A percentile compares a stretch with the other conserved stretches of the same genome.
phyloP scores from a whole-genome alignment of 2,329 filamentous ascomycete genomes.

The Trichoderma polysporum region DNA sequence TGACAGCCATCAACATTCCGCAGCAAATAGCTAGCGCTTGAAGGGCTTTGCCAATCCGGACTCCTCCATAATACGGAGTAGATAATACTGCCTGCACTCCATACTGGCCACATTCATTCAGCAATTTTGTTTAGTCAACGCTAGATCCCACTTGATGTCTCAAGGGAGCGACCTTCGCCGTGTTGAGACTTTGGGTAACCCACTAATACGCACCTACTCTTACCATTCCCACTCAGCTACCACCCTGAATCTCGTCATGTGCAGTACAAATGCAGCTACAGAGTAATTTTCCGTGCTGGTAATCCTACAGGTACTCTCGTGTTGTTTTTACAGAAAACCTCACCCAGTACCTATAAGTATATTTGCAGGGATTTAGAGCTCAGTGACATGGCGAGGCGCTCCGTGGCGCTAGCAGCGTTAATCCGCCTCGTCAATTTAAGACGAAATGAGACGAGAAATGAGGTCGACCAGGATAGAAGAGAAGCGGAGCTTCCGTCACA shows the following conservation, averaged over 20 bases:
- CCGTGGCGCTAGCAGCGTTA: neutral
- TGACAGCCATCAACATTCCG: neutral
- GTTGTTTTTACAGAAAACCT: neutral
- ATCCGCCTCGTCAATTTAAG: slow-evolving; percentile 4
- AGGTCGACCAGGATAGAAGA: slow-evolving; percentile 1
- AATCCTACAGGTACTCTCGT: neutral
- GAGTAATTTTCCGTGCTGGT: neutral
- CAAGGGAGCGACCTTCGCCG: neutral
- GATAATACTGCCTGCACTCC: neutral
- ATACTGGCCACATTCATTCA: neutral
- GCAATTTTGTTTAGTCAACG: neutral
- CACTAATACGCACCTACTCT: neutral
- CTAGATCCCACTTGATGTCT: neutral
- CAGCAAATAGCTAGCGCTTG: neutral
- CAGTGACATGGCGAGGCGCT: neutral
- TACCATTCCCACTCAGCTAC: neutral
- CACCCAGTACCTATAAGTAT: neutral
- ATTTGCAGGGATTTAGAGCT: neutral
- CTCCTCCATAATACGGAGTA: neutral
- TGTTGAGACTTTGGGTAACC: neutral
- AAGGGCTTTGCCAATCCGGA: neutral
- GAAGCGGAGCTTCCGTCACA: slow-evolving; percentile 14
- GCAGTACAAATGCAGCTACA: neutral
- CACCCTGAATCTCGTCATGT: neutral
- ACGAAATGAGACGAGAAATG: slow-evolving; percentile 21